A percentile compares a stretch with the other conserved stretches of the same genome.
phyloP scores from a whole-genome alignment of 805 yeast genomes.

The Pichia heedii region DNA sequence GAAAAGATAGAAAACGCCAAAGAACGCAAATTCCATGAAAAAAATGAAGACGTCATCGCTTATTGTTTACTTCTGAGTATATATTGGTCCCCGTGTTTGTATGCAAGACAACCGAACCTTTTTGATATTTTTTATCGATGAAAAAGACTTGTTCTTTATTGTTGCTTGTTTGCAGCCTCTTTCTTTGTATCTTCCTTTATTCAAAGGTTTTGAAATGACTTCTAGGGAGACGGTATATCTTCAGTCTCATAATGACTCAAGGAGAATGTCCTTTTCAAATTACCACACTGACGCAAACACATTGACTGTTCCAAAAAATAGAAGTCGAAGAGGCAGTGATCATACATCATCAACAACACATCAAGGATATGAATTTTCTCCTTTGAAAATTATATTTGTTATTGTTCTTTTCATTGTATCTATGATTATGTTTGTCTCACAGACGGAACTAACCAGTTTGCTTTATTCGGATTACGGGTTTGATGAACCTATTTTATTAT shows the following conservation, averaged over 20 bases:
- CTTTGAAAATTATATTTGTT: constrained; percentile 36
- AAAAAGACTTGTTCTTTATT: no score
- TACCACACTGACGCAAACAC: neutral
- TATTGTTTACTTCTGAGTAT: no score
- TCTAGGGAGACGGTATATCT: neutral
- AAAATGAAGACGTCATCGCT: no score
- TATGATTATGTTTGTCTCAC: constrained; percentile 57
- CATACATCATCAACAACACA: neutral
- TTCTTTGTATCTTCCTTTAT: no score
- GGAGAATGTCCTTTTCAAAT: neutral
- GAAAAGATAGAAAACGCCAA: no score
- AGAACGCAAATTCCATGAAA: no score
- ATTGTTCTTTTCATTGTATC: constrained; percentile 39
- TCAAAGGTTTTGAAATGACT: neutral
- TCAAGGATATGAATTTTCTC: constrained; percentile 21
- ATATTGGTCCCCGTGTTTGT: no score
- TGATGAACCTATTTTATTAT: constrained; percentile 58
- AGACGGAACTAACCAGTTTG: constrained; percentile 72
- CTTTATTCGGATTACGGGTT: constrained; percentile 48
- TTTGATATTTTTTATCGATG: no score
- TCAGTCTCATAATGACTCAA: neutral
- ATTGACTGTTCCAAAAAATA: neutral
- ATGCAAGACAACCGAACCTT: no score
- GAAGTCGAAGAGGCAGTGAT: neutral
- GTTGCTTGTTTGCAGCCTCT: no score